Evolutionary conservation across 208 protist species (phyloP).

Genomic region (Acanthamoeba lenticulata): DNA sequence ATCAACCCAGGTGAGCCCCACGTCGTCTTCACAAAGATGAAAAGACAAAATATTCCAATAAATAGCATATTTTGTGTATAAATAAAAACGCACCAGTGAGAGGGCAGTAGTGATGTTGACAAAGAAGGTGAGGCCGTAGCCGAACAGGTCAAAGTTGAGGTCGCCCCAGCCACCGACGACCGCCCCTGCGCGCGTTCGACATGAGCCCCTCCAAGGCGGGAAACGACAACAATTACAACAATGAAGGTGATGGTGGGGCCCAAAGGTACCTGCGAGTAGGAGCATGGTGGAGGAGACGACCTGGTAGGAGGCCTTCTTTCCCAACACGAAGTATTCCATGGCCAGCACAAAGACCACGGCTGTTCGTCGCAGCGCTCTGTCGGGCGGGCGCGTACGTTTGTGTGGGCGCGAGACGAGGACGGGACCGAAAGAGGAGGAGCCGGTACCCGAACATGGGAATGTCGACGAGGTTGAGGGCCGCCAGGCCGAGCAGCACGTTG

Average conservation of each 20-base stretch:
- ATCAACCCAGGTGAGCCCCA: neutral
- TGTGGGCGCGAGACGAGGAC: neutral
- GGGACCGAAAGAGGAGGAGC: neutral
- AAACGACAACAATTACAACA: too few species aligned
- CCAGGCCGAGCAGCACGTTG: conserved; percentile 2
- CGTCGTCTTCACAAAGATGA: too few species aligned
- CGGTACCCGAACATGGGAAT: conserved; percentile 22
- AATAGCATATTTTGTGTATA: too few species aligned
- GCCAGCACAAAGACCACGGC: neutral
- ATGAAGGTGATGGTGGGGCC: neutral
- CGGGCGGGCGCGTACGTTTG: too few species aligned
- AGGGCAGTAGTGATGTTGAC: conserved; percentile 3
- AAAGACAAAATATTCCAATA: too few species aligned
- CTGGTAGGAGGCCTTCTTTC: neutral
- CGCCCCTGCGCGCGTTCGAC: neutral
- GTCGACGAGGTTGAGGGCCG: neutral
- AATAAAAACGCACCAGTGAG: neutral
- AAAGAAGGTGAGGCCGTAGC: neutral
- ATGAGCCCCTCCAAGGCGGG: neutral
- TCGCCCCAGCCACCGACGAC: conserved; percentile 15
- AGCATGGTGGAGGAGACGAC: neutral
- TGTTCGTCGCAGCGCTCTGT: neutral
- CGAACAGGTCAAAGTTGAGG: neutral
- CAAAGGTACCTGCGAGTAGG: neutral
- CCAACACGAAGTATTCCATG: conserved; percentile 5